phyloP scores from a whole-genome alignment of 495 filamentous ascomycete species.

The Immersiella caudata region DNA sequence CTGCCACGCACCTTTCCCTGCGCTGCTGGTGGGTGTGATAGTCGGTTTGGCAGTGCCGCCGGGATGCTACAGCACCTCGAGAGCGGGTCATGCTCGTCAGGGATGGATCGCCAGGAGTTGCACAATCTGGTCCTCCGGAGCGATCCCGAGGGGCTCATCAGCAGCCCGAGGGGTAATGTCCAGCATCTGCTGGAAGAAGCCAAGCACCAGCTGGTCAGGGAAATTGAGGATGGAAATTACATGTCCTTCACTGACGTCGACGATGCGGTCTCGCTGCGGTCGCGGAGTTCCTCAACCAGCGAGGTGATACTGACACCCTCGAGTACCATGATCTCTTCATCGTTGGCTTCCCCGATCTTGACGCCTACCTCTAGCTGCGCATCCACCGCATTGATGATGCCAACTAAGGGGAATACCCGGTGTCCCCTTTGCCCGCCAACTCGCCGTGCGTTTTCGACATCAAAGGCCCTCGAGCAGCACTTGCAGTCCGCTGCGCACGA shows the following conservation, averaged over 20 bases:
- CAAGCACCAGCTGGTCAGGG: slow-evolving; percentile 5
- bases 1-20: too few species aligned
- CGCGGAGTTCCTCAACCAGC: slow-evolving; percentile 10
- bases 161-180: not conserved
- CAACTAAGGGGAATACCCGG: slow-evolving; percentile 2
- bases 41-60: too few species aligned
- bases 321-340: not conserved
- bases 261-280: slow-evolving; percentile 10
- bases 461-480: too few species aligned
- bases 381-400: not conserved
- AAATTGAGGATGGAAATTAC: not conserved
- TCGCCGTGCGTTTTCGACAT: too few species aligned
- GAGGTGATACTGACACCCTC: slow-evolving; percentile 11
- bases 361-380: not conserved
- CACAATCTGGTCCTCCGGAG: too few species aligned
- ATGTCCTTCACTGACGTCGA: not conserved
- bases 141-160: slow-evolving; percentile 2
- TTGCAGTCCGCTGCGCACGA: too few species aligned
- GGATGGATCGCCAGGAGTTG: too few species aligned
- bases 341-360: slow-evolving; percentile 13
- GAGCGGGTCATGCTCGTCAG: too few species aligned
- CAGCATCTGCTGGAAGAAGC: slow-evolving; percentile 7
- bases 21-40: too few species aligned
- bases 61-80: too few species aligned
- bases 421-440: slow-evolving; percentile 7